Percentiles rank a stretch among this genome's conserved stretches.
phyloP scores from a whole-genome alignment of 805 yeast genomes.

The Pichia gijzeniarum region DNA sequence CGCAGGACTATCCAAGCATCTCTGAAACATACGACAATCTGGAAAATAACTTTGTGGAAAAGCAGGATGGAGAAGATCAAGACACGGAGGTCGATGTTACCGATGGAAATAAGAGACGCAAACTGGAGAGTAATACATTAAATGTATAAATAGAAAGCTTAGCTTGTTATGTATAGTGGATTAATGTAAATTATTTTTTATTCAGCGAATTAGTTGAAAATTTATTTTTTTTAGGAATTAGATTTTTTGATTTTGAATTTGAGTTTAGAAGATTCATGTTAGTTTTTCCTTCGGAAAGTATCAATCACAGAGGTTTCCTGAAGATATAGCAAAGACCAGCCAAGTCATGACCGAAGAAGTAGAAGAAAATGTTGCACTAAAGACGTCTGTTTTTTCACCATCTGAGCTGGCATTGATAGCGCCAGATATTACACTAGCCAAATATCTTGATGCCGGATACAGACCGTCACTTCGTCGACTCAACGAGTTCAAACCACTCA shows the following conservation, averaged over 20 bases:
- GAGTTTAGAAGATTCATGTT: no score
- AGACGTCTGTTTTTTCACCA: slow-evolving; percentile 66
- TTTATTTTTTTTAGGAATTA: no score
- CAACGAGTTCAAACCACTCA: slow-evolving; percentile 62
- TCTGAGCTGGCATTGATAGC: slow-evolving; percentile 77
- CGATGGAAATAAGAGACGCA: slow-evolving; percentile 13
- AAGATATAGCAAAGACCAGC: no score
- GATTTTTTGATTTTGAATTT: neutral
- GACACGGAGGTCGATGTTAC: slow-evolving; percentile 1
- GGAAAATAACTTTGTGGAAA: neutral
- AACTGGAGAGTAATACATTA: slow-evolving; percentile 1
- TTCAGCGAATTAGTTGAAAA: no score
- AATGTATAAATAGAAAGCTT: no score
- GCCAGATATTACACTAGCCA: slow-evolving; percentile 75
- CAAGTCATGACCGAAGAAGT: slow-evolving; percentile 11
- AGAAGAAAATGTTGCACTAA: slow-evolving; percentile 14
- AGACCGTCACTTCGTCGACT: slow-evolving; percentile 71
- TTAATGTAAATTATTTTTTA: neutral
- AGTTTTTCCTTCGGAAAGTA: neutral
- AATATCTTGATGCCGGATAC: slow-evolving; percentile 67
- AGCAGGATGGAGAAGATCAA: neutral
- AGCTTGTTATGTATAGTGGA: no score
- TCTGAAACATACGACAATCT: neutral
- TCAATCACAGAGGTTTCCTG: no score
- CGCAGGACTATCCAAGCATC: neutral